Percentiles rank a stretch among this genome's conserved stretches.
Conservation (phyloP, 768 basidiomycete genomes). For the Terana coerulea region DNA sequence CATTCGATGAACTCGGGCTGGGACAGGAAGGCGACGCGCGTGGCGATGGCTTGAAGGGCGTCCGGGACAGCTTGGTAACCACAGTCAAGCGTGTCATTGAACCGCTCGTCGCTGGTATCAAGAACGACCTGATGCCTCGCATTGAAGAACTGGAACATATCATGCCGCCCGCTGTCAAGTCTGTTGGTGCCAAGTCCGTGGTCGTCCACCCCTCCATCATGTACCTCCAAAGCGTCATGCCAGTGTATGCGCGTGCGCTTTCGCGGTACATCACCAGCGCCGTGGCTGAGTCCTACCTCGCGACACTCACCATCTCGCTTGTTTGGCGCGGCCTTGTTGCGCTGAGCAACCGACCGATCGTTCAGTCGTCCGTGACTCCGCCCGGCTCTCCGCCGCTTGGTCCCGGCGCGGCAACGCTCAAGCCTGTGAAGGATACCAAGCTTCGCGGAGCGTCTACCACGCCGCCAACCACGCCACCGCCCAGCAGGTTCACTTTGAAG, state of each 20-base stretch:
- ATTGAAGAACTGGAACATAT: constrained; percentile 59
- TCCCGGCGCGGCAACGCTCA: constrained; percentile 14
- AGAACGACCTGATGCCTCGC: constrained; percentile 55
- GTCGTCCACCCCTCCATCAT: constrained; percentile 55
- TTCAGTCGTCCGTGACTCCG: constrained; percentile 12
- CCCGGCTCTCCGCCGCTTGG: constrained; percentile 32
- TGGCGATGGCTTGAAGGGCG: constrained; percentile 63
- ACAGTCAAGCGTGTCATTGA: constrained; percentile 62
- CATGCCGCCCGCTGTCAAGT: constrained; percentile 14
- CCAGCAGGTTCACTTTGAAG: constrained; percentile 62
- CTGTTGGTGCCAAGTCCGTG: constrained; percentile 11
- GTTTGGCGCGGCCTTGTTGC: constrained; percentile 75
- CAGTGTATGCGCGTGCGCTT: constrained; percentile 57
- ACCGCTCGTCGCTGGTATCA: constrained; percentile 60
- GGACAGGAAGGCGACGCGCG: constrained; percentile 59
- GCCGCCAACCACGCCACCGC: constrained; percentile 53
- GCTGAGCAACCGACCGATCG: constrained; percentile 52
- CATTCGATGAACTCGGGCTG: constrained; percentile 62
- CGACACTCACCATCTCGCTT: constrained; percentile 67
- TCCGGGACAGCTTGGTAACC: constrained; percentile 69
- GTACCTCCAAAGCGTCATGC: constrained; percentile 54
- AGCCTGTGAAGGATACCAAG: constrained; percentile 33
- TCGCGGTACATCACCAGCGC: constrained; percentile 50
- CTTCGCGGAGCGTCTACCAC: constrained; percentile 33
- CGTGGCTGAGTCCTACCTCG: constrained; percentile 56